These are phyloP conservation scores for Coix lacrymajobi DNA, from an alignment of 176 grass and related monocot species.

Conservation along the genomic window DNA sequence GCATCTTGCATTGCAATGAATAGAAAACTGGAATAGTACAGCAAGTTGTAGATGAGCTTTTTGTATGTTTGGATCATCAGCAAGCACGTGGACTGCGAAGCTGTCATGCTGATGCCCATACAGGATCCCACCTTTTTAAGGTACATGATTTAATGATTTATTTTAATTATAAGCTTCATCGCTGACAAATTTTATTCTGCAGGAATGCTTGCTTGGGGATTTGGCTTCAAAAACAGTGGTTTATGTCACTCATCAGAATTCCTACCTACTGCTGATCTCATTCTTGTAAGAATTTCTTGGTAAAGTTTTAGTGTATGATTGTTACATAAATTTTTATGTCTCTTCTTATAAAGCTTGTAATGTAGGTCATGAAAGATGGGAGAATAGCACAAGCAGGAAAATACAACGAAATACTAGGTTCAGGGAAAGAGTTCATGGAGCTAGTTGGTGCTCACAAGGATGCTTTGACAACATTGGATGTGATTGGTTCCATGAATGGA, in stretches of 20 bases:
- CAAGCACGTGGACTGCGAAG: no score
- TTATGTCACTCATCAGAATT: slow-evolving; percentile 96
- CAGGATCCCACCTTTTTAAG: slow-evolving; percentile 52
- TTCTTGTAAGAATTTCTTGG: slow-evolving; percentile 59
- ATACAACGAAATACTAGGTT: slow-evolving; percentile 54
- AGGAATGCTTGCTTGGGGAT: slow-evolving; percentile 79
- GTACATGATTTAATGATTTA: neutral
- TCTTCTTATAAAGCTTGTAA: neutral
- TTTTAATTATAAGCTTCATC: neutral
- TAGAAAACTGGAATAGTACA: no score
- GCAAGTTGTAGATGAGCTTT: no score
- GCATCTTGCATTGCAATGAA: no score
- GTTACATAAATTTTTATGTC: neutral
- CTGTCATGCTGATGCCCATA: slow-evolving; percentile 37
- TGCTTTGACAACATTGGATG: slow-evolving; percentile 52
- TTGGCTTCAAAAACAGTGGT: slow-evolving; percentile 78
- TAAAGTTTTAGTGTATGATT: neutral
- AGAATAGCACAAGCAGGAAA: slow-evolving; percentile 69
- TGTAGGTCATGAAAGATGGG: slow-evolving; percentile 75
- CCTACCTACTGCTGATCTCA: slow-evolving; percentile 78
- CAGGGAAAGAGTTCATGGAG: slow-evolving; percentile 74
- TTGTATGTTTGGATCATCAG: no score
- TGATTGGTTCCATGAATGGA: slow-evolving; percentile 14
- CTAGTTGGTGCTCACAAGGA: slow-evolving; percentile 70
- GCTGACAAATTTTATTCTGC: neutral